A percentile compares a stretch with the other conserved stretches of the same genome.
These are phyloP conservation scores for Geotrichum reessii DNA, from an alignment of 1,139 yeast species.

Conservation along the genomic window DNA sequence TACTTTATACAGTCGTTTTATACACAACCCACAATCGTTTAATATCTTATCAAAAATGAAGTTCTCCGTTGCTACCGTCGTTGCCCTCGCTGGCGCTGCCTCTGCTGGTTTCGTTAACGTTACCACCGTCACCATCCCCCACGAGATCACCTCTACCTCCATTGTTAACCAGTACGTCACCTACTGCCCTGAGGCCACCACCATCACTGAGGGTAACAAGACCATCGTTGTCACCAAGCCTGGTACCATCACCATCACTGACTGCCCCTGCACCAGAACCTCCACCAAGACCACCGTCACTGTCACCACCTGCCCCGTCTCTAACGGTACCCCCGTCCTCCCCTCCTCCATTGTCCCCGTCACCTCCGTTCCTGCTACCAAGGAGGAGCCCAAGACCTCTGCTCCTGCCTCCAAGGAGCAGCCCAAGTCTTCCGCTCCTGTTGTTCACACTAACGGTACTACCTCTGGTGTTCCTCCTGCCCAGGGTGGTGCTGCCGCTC, in stretches of 20 bases:
- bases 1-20: background rate
- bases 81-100: slow-evolving; percentile 23
- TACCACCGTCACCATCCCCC: slow-evolving; percentile 27
- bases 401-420: slow-evolving; percentile 14
- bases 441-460: slow-evolving; percentile 6
- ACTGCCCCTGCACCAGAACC: slow-evolving; percentile 53
- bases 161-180: slow-evolving; percentile 38
- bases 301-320: slow-evolving; percentile 39
- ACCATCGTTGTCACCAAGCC: slow-evolving; percentile 41
- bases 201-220: slow-evolving; percentile 35
- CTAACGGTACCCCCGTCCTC: slow-evolving; percentile 28
- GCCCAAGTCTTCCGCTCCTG: slow-evolving; percentile 14
- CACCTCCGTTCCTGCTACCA: slow-evolving; percentile 14
- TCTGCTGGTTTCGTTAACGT: slow-evolving; percentile 24
- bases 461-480: slow-evolving; percentile 11
- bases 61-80: slow-evolving; percentile 24
- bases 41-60: slow-evolving; percentile 33
- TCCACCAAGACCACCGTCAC: slow-evolving; percentile 42
- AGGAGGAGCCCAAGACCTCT: slow-evolving; percentile 9
- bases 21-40: background rate
- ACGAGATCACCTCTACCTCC: slow-evolving; percentile 28
- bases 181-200: slow-evolving; percentile 42
- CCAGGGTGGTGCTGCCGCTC: slow-evolving; percentile 29
- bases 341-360: slow-evolving; percentile 21
- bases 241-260: slow-evolving; percentile 41